Conservation (phyloP, 2,329 filamentous ascomycete genomes). For the Fusarium virguliforme region DNA sequence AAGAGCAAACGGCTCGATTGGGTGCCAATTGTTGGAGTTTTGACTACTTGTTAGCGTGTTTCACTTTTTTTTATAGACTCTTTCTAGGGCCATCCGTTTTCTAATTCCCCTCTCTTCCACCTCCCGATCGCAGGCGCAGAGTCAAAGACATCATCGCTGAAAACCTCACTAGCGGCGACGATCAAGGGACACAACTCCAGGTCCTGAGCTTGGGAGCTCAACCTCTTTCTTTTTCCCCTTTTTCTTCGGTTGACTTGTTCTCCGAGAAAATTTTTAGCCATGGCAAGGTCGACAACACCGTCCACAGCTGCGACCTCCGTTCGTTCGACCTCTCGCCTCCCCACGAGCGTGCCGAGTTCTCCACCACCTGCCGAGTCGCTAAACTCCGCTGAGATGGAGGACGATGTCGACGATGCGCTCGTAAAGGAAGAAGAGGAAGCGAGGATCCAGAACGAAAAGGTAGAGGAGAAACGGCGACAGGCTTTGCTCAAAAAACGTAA, state of each 20-base stretch:
- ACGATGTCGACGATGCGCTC: conserved; percentile 51
- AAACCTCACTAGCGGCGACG: conserved; percentile 27
- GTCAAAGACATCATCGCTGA: conserved; percentile 48
- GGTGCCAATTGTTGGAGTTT: conserved; percentile 8
- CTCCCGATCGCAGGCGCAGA: conserved; percentile 25
- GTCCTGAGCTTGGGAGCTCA: not conserved
- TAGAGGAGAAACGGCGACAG: conserved; percentile 64
- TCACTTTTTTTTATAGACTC: not conserved
- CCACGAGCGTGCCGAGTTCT: conserved; percentile 59
- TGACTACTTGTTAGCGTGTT: not conserved
- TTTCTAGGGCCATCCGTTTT: not conserved
- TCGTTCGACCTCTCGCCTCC: conserved; percentile 50
- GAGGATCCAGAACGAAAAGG: conserved; percentile 59
- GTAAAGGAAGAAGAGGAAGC: conserved; percentile 59
- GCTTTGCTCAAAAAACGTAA: conserved; percentile 58
- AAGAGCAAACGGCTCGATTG: conserved; percentile 24
- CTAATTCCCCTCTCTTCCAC: conserved; percentile 26
- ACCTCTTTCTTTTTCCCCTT: not conserved
- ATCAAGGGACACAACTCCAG: conserved; percentile 24
- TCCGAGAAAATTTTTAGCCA: conserved; percentile 23
- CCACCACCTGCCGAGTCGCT: conserved; percentile 52
- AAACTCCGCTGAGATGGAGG: conserved; percentile 35
- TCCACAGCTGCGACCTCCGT: conserved; percentile 54
- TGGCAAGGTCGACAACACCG: conserved; percentile 53
- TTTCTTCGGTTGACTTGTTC: not conserved